Conservation (phyloP, 495 filamentous ascomycete species). For the Xylaria sp. region DNA sequence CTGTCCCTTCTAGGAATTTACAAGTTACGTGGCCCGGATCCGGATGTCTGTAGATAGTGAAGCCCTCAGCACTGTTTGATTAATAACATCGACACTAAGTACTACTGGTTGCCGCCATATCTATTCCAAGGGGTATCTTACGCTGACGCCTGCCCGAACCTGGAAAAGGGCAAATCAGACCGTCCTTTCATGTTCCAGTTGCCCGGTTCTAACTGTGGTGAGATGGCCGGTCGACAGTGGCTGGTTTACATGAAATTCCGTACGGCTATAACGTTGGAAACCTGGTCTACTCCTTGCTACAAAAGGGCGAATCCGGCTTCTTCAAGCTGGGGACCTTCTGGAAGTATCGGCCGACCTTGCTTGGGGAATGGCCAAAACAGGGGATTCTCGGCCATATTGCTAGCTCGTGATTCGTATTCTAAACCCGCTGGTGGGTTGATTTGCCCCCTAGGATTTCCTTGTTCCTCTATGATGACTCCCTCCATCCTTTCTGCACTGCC, state of each 20-base stretch:
- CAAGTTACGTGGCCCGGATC: neutral
- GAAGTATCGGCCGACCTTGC: slow-evolving; percentile 60
- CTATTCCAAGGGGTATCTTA: slow-evolving; percentile 21
- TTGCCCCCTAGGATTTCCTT: slow-evolving; percentile 29
- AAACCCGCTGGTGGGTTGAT: slow-evolving; percentile 26
- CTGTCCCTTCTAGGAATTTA: neutral
- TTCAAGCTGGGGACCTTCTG: slow-evolving; percentile 49
- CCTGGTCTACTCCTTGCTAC: slow-evolving; percentile 22
- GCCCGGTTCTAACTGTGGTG: neutral
- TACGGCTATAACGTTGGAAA: neutral
- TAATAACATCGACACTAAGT: slow-evolving; percentile 5
- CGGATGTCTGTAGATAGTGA: slow-evolving; percentile 2
- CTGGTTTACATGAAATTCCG: slow-evolving; percentile 3
- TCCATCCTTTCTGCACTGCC: slow-evolving; percentile 37
- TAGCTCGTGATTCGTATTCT: neutral
- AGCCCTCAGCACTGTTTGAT: neutral
- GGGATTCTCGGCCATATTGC: slow-evolving; percentile 46
- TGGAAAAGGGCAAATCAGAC: slow-evolving; percentile 7
- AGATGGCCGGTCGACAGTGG: neutral
- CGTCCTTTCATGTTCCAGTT: neutral
- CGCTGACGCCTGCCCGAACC: slow-evolving; percentile 8
- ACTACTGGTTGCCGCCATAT: slow-evolving; percentile 13
- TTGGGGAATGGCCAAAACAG: slow-evolving; percentile 64
- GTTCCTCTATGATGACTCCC: slow-evolving; percentile 28
- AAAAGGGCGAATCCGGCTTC: slow-evolving; percentile 55